Evolutionary conservation across 2,329 filamentous ascomycete genomes (phyloP).

Genomic region (Harringtonia lauricola): DNA sequence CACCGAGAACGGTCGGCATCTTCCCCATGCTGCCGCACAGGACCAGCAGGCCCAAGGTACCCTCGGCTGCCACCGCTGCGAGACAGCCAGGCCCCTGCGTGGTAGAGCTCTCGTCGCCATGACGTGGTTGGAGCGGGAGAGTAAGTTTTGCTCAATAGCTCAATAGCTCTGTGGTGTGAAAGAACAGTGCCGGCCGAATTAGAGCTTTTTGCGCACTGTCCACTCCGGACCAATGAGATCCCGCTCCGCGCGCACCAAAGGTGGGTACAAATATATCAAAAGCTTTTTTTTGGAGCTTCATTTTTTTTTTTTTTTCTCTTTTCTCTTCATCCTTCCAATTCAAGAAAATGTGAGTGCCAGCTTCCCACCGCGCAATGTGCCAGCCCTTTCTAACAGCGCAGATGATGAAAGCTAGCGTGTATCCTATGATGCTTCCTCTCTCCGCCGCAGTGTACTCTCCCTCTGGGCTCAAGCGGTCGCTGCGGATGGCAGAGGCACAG

Average conservation of each 20-base stretch:
- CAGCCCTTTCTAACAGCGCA: constrained; percentile 24
- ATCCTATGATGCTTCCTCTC: constrained; percentile 71
- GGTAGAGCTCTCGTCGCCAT: no score
- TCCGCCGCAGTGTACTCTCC: constrained; percentile 70
- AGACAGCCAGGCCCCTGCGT: no score
- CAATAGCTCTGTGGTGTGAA: no score
- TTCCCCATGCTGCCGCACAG: not conserved
- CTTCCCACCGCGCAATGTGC: constrained; percentile 4
- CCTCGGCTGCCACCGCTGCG: no score
- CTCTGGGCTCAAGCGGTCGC: constrained; percentile 83
- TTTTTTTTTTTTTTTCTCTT: constrained; percentile 28
- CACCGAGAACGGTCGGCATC: not conserved
- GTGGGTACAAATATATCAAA: constrained; percentile 8
- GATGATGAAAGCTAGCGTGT: constrained; percentile 99
- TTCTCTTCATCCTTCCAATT: constrained; percentile 88
- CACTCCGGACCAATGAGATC: constrained; percentile 8
- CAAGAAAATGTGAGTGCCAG: constrained; percentile 71
- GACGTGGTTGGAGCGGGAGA: no score
- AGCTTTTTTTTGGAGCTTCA: constrained; percentile 5
- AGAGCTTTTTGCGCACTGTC: no score
- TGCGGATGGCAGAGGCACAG: constrained; percentile 46
- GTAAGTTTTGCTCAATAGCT: no score
- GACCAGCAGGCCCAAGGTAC: not conserved
- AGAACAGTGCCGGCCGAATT: no score
- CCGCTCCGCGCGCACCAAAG: constrained; percentile 3